Evolutionary conservation across 2,329 filamentous ascomycete species (phyloP), one percentile per base, ranked within the genome.

Genomic region (Xylogone sp.): DNA sequence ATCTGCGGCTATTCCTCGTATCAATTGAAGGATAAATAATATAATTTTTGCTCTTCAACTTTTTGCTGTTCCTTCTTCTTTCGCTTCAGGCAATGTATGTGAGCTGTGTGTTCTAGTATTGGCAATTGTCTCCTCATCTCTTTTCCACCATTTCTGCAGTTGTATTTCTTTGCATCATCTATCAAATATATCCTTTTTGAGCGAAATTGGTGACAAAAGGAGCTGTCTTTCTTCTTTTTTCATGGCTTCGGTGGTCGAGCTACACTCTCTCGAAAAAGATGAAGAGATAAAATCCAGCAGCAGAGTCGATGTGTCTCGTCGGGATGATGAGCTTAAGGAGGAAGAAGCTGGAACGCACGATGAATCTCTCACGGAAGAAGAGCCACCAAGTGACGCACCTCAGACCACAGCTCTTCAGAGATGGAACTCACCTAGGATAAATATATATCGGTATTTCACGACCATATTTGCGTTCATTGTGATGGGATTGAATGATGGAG

Each of bases 401-500:
- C 54, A 53, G 2, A 57, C 60, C 3, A 55, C 57, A n/a, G 57
- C 52, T 8, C 60, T 72, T 16, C 78, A 86, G 60, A 71, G 66
- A 66, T 90, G 86, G 87, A 88, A 88, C 60, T 68, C 71, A n/a
- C 77, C 85, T 0, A 65, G 69, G 8, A 71, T 73, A 42, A 88
- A 86, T 62, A 68, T 79, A 3, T 83, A 72, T 58, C 78, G 84
- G 39, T 80, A 81, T 44, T 66, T 79, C 31, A 74, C 80, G 0
- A 77, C 82, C 2, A 81, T 84, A 59, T 81, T 79, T 67, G 76
- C 77, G 4, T 82, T 89, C 56, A 69, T 84, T 19, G 72, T 87
- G 27, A 80, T 87, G 72, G 86, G 86, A 6, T 77, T 84, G 70
- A 87, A 86, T 59, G 86, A 90, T 68, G 85, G 79, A 9, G 79